Conservation (phyloP, 2,329 filamentous ascomycete genomes). For the Purpureocillium takamizusanense region DNA sequence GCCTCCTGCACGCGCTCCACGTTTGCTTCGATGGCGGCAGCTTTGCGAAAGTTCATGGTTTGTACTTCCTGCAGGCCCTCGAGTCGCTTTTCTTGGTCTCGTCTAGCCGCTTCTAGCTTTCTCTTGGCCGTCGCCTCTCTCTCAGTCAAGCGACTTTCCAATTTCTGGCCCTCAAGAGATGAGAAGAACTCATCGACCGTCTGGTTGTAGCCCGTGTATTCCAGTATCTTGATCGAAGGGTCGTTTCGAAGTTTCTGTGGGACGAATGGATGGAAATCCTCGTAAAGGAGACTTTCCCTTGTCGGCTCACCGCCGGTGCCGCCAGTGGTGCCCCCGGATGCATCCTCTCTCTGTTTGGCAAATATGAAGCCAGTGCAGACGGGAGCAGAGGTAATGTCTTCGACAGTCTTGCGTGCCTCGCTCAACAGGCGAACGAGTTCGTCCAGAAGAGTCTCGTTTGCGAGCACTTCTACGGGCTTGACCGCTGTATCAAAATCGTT, state of each 20-base stretch:
- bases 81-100: conserved; percentile 77
- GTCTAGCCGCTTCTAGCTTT: conserved; percentile 75
- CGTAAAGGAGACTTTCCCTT: conserved; percentile 58
- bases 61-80: conserved; percentile 77
- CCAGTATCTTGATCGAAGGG: conserved; percentile 55
- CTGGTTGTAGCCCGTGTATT: conserved; percentile 80
- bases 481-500: conserved; percentile 60
- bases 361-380: conserved; percentile 79
- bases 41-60: conserved; percentile 76
- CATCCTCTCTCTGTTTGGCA: conserved; percentile 48
- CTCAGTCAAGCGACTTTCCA: conserved; percentile 76
- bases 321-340: conserved; percentile 10
- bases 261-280: conserved; percentile 91
- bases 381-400: conserved; percentile 57
- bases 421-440: conserved; percentile 59
- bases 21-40: conserved; percentile 84
- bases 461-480: conserved; percentile 61
- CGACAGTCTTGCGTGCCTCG: conserved; percentile 60
- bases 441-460: conserved; percentile 54
- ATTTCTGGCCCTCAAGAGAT: conserved; percentile 85
- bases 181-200: conserved; percentile 97
- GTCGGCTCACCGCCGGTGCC: conserved; percentile 24
- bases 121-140: conserved; percentile 71
- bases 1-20: conserved; percentile 86
- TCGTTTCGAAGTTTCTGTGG: conserved; percentile 71